Conservation (phyloP, 805 yeast species). For the Ogataea salicorniae region DNA sequence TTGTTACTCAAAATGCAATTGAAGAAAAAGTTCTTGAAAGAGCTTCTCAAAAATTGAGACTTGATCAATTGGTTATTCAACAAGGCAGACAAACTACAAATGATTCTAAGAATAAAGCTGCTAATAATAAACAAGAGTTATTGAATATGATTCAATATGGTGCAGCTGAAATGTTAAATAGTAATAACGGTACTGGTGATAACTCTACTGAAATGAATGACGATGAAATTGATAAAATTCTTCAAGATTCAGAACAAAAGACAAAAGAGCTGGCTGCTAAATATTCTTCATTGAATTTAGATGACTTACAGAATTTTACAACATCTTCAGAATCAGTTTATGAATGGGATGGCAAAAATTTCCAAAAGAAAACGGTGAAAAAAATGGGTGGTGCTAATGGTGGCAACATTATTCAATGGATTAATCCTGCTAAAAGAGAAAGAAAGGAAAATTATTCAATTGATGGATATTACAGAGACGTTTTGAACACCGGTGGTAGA, state of each 20-base stretch:
- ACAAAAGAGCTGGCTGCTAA: slow-evolving; percentile 58
- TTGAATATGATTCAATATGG: slow-evolving; percentile 81
- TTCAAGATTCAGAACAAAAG: slow-evolving; percentile 56
- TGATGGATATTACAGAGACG: slow-evolving; percentile 60
- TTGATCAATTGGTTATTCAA: slow-evolving; percentile 93
- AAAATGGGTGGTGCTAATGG: slow-evolving; percentile 30
- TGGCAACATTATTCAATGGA: slow-evolving; percentile 56
- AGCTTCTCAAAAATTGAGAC: slow-evolving; percentile 88
- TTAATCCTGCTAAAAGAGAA: slow-evolving; percentile 81
- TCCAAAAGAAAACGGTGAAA: slow-evolving; percentile 52
- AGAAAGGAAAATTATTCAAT: slow-evolving; percentile 81
- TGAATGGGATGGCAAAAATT: slow-evolving; percentile 85
- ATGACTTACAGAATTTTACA: slow-evolving; percentile 71
- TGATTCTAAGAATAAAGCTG: slow-evolving; percentile 33
- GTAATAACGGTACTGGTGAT: slow-evolving; percentile 22
- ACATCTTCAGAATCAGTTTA: slow-evolving; percentile 55
- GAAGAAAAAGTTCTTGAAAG: slow-evolving; percentile 95
- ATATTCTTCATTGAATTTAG: slow-evolving; percentile 64
- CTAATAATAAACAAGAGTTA: slow-evolving; percentile 62
- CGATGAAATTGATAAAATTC: slow-evolving; percentile 59
- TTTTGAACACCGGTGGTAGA: slow-evolving; percentile 64
- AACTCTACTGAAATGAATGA: slow-evolving; percentile 35
- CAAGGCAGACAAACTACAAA: slow-evolving; percentile 87
- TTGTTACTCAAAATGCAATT: slow-evolving; percentile 92
- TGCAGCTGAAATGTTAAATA: slow-evolving; percentile 58